Conservation (phyloP, 352 stramenopile genomes). For the Globisporangium perplexum region DNA sequence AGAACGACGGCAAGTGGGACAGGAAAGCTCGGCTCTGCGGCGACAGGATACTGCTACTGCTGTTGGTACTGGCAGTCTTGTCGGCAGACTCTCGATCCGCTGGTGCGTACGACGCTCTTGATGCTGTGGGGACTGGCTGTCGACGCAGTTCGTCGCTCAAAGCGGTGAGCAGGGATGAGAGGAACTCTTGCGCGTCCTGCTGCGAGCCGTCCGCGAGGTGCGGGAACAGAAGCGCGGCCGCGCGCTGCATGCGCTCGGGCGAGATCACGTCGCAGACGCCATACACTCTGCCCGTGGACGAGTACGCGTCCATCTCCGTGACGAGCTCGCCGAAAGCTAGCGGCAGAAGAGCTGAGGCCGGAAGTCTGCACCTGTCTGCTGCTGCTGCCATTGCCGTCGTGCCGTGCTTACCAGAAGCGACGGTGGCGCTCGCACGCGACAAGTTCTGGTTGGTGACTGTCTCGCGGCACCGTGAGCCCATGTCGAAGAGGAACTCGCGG, state of each 20-base stretch:
- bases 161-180: constrained; percentile 88
- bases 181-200: constrained; percentile 95
- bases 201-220: constrained; percentile 91
- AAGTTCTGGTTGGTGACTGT: background rate
- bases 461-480: constrained; percentile 58
- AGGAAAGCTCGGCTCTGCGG: constrained; percentile 25
- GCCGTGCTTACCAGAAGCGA: background rate
- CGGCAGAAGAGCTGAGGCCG: constrained; percentile 25
- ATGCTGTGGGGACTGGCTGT: background rate
- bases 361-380: background rate
- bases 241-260: constrained; percentile 71
- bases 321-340: constrained; percentile 84
- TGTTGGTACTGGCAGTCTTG: constrained; percentile 19
- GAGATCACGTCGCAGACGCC: constrained; percentile 32
- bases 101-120: too few species aligned
- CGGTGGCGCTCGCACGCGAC: background rate
- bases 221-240: constrained; percentile 68
- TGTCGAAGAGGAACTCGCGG: constrained; percentile 77
- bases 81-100: too few species aligned
- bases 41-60: constrained; percentile 48
- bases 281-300: constrained; percentile 17
- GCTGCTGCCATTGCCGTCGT: background rate
- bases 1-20: constrained; percentile 16
- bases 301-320: constrained; percentile 27
- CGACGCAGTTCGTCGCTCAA: constrained; percentile 93